A percentile compares a stretch with the other conserved stretches of the same genome.
These are phyloP conservation scores for Xylaria sp. DNA, from an alignment of 2,329 filamentous ascomycete genomes.

Conservation along the genomic window DNA sequence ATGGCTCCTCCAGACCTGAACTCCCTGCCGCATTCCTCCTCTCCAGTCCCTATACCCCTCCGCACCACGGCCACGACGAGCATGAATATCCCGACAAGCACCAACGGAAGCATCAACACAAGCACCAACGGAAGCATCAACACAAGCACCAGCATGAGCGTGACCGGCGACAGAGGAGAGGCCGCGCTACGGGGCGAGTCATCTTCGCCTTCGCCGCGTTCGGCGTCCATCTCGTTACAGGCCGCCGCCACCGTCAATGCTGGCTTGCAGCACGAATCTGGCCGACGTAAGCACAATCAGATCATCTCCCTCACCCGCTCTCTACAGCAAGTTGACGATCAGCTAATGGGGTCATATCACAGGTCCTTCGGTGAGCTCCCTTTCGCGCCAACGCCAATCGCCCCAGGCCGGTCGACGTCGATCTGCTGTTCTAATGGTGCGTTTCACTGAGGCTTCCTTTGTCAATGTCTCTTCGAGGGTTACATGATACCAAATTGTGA, in stretches of 20 bases:
- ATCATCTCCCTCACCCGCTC: neutral
- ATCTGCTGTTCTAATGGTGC: conserved; percentile 67
- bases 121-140: neutral
- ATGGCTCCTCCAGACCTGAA: conserved; percentile 66
- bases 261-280: conserved; percentile 70
- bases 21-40: conserved; percentile 60
- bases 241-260: conserved; percentile 80
- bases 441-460: neutral
- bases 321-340: neutral
- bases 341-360: neutral
- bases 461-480: neutral
- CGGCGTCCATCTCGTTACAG: conserved; percentile 73
- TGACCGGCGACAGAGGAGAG: conserved; percentile 38
- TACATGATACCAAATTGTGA: neutral
- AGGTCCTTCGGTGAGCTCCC: conserved; percentile 61
- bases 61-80: conserved; percentile 46
- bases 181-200: conserved; percentile 48
- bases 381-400: conserved; percentile 52
- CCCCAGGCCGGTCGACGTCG: conserved; percentile 63
- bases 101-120: conserved; percentile 24
- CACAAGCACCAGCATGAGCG: conserved; percentile 22
- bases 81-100: conserved; percentile 43
- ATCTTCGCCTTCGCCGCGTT: conserved; percentile 66
- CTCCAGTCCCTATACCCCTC: conserved; percentile 42
- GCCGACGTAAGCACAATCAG: conserved; percentile 53